A percentile compares a stretch with the other conserved stretches of the same genome.
Evolutionary conservation across 306 rosid genomes (phyloP).

Genomic region (Trichosanthes truncata): DNA sequence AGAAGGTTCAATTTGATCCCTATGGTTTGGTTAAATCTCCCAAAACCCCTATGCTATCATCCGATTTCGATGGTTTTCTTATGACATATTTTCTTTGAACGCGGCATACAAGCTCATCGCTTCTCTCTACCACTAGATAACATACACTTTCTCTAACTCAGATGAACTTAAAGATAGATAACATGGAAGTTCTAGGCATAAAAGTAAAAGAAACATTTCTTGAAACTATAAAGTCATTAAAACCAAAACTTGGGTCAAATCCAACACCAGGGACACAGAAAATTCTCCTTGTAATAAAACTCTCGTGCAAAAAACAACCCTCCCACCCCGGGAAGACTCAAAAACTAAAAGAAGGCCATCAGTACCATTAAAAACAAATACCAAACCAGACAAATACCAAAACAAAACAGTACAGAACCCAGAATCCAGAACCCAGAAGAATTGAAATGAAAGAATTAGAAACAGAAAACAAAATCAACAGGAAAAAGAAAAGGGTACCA

Average conservation of each 20-base stretch:
- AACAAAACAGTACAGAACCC: conserved; percentile 14
- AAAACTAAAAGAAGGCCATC: neutral
- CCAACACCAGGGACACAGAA: neutral
- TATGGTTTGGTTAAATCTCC: neutral
- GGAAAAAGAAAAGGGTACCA: conserved; percentile 30
- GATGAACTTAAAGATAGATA: neutral
- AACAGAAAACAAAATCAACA: neutral
- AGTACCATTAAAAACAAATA: conserved; percentile 10
- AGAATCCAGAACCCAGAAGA: conserved; percentile 11
- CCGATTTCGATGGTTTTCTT: neutral
- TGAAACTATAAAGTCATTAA: neutral
- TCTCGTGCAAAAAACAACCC: neutral
- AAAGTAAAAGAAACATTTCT: neutral
- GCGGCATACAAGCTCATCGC: neutral
- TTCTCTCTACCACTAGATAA: neutral
- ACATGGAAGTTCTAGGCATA: neutral
- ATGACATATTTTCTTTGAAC: neutral
- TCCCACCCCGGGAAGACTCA: neutral
- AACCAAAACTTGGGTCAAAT: neutral
- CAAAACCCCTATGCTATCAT: neutral
- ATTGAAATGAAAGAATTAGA: neutral
- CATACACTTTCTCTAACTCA: neutral
- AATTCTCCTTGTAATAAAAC: neutral
- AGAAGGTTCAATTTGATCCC: neutral
- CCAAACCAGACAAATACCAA: neutral